These are phyloP conservation scores for Cryphonectria japonica DNA, from an alignment of 2,329 filamentous ascomycete genomes.

Conservation along the genomic window DNA sequence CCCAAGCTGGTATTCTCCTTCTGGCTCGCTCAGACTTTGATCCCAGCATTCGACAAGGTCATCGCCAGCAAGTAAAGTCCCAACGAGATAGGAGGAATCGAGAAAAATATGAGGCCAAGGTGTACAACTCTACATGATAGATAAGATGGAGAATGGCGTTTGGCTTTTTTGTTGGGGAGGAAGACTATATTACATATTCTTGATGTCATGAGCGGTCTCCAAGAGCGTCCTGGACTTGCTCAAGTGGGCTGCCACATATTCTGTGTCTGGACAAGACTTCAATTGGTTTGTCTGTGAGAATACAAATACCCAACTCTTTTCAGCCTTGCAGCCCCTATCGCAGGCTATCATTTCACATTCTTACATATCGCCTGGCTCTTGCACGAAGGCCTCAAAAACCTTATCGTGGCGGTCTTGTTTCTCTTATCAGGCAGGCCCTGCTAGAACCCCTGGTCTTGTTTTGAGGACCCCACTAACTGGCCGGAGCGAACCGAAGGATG, in stretches of 20 bases:
- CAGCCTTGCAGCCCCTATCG: neutral
- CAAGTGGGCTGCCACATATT: slow-evolving; percentile 1
- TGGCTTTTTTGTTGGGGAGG: slow-evolving; percentile 1
- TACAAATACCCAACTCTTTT: slow-evolving; percentile 30
- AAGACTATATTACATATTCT: slow-evolving; percentile 11
- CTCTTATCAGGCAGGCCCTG: neutral
- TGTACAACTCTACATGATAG: slow-evolving; percentile 28
- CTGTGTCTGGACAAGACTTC: neutral
- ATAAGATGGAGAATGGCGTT: slow-evolving; percentile 26
- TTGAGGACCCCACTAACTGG: neutral
- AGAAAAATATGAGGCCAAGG: neutral
- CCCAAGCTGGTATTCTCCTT: slow-evolving; percentile 99
- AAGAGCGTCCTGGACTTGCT: slow-evolving; percentile 13
- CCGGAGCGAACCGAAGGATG: slow-evolving; percentile 17
- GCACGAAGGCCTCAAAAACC: neutral
- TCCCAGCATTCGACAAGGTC: slow-evolving; percentile 78
- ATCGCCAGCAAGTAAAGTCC: slow-evolving; percentile 35
- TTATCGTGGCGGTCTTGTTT: slow-evolving; percentile 7
- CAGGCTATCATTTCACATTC: neutral
- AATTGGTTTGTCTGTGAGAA: slow-evolving; percentile 16
- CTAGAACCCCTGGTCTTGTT: slow-evolving; percentile 4
- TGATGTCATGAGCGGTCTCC: slow-evolving; percentile 7
- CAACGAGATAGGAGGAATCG: neutral
- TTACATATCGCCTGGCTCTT: neutral
- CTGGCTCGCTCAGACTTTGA: slow-evolving; percentile 98